Evolutionary conservation across 164 flowering plant species (phyloP).

Genomic region (Cinnamomum chago): DNA sequence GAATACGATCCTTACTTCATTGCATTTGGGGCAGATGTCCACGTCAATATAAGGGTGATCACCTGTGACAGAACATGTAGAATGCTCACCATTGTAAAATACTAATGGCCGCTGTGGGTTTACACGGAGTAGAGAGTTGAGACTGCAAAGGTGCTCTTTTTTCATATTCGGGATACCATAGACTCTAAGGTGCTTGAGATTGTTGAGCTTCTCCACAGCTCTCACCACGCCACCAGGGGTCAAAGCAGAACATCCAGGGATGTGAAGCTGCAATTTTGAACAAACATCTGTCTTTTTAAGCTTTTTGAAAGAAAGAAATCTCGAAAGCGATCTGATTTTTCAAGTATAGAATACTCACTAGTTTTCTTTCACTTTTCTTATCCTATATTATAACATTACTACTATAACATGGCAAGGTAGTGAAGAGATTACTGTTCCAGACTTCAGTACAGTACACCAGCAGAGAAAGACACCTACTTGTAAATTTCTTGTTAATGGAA

Average conservation of each 20-base stretch:
- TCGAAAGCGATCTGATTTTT: too few relatives aligned
- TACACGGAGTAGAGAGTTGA: constrained; percentile 26
- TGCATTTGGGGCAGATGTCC: constrained; percentile 65
- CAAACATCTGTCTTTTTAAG: background rate
- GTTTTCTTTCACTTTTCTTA: background rate
- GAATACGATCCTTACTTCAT: constrained; percentile 44
- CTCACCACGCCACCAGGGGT: constrained; percentile 55
- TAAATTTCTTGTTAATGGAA: too few relatives aligned
- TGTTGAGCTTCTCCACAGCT: constrained; percentile 42
- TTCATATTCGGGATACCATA: constrained; percentile 46
- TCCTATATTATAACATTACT: background rate
- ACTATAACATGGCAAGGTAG: background rate
- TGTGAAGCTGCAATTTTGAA: constrained; percentile 41
- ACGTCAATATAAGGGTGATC: constrained; percentile 36
- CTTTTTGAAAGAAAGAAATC: too few relatives aligned
- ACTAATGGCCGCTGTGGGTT: constrained; percentile 1
- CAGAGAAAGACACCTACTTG: too few relatives aligned
- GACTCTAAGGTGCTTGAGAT: constrained; percentile 36
- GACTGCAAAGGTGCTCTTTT: constrained; percentile 40
- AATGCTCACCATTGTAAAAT: background rate
- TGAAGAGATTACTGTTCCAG: too few relatives aligned
- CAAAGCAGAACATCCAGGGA: constrained; percentile 63
- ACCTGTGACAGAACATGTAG: background rate
- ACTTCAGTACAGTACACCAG: too few relatives aligned
- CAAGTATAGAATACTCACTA: background rate